Base-by-base conservation (phyloP, 352 stramenopile species). In the Phytophthora pluvialis region DNA sequence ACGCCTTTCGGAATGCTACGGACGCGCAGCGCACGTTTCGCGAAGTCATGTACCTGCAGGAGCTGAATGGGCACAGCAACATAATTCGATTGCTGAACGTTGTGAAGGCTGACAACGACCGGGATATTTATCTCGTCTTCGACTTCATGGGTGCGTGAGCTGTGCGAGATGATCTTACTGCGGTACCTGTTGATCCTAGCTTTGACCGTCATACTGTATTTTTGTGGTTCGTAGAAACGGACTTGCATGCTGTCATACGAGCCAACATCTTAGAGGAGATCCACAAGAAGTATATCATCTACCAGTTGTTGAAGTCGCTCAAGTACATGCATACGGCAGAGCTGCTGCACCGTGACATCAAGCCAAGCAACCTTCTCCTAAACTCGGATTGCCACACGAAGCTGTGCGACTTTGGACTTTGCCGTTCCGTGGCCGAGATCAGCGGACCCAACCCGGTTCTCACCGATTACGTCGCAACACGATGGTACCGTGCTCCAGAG, bases 261-360 rank as follows among this genome's bases (percentile, higher is more conserved):
- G 93, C 90, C 53, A 95, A 97, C 57, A 98, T 98, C 35, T 71
- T 98, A 33, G 90, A 98, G 67, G 91, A 98, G 50, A 97, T 98
- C 25, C 96, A 99, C 80, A 98, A 98, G 69, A 98, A 98, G 73
- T 99, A 98, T 66, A 97, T 99, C 40, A 95, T 97, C 31, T 99
- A 98, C 65, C 97, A 99, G 73, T 72, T 99, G 40, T 77, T 98
- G 48, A 98, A 98, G 71, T 95, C 94, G 28, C 87, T 99, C 50
- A 98, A 99, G 78, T 99, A 97, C 76, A 95, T 99, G 81, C 97
- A 99, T 78, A 96, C 87, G 7, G 95, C 93, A 0, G 91, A 98
- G 50, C 66, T 99, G 26, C 60, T 99, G 40, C 97, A 99, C 67
- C 82, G 97, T 4, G 96, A 99, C 74, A 98, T 99, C 67, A 99